Base-by-base conservation (phyloP, 768 basidiomycete genomes). In the Rhodotorula babjevae region DNA sequence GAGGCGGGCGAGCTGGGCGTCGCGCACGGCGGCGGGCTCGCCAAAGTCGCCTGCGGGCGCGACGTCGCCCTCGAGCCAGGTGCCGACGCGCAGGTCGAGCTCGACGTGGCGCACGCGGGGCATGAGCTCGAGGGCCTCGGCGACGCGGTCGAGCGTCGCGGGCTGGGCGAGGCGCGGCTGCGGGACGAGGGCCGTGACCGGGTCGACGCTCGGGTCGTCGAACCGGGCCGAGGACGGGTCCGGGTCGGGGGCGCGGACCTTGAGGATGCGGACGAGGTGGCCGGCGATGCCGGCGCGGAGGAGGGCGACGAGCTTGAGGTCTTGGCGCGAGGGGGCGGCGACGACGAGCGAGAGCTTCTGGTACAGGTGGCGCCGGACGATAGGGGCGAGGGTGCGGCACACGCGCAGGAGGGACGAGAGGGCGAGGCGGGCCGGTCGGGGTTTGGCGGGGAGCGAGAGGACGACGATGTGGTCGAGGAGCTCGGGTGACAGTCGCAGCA, bases 311-410 rank as follows among this genome's bases (percentile, higher is more conserved):
- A 66, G 27, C 31, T 18, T 23, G 5, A 1, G 12, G 29, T 71
- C 70, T 3, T 40, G 25, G 1, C 29, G 21, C n/a, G 9, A 6
- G 27, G 61, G 29, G 25, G 52, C 56, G 8, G 65, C 70, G 29
- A 67, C 27, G 50, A 59, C 25, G 66, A 72, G 57, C 12, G 56
- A 55, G 56, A 63, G 19, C 11, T 52, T 52, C 27, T 4, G 2
- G 66, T 67, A 72, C 23, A 72, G 56, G 15, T n/a, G n/a, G 6
- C 71, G 55, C 3, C 71, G 57, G 49, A 72, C 33, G 66, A 72
- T 21, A 0, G 65, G 57, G 23, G 36, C 29, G 31, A 67, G 49
- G n/a, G 31, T 5, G 8, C 57, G 71, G 52, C 63, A 62, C 36
- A 72, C 47, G 50, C 9, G 2, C 31, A 71, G 65, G 61, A 50